Evolutionary conservation across 345 rosid species (phyloP).

Genomic region (Brassica cretica): DNA sequence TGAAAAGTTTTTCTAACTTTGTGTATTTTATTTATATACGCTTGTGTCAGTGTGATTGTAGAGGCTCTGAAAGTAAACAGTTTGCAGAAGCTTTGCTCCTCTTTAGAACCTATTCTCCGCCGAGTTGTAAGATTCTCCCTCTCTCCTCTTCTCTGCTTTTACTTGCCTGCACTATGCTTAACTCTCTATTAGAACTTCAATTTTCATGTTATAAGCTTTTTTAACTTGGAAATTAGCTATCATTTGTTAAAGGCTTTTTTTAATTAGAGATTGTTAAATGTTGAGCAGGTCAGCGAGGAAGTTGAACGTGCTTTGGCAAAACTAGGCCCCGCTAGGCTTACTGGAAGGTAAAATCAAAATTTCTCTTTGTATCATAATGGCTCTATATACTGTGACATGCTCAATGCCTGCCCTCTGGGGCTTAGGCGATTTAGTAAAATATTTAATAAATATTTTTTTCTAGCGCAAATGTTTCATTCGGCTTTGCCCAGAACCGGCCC

Average conservation of each 20-base stretch:
- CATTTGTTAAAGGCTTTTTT: not conserved
- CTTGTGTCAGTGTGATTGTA: slow-evolving; percentile 67
- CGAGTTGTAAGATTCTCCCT: slow-evolving; percentile 70
- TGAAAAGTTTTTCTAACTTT: slow-evolving; percentile 26
- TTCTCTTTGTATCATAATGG: not conserved
- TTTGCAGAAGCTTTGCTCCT: slow-evolving; percentile 95
- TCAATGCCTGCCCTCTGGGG: no score
- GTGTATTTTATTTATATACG: not conserved
- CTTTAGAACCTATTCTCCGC: slow-evolving; percentile 95
- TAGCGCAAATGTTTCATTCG: no score
- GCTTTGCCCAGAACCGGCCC: no score
- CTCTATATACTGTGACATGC: not conserved
- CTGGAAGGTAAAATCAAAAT: slow-evolving; percentile 55
- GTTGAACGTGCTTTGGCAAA: slow-evolving; percentile 97
- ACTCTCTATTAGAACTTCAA: not conserved
- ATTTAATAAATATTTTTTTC: no score
- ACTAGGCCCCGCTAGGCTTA: slow-evolving; percentile 83
- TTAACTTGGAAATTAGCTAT: not conserved
- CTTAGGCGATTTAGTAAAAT: no score
- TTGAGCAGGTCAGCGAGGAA: slow-evolving; percentile 94
- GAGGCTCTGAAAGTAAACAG: slow-evolving; percentile 97
- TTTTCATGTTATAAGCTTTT: not conserved
- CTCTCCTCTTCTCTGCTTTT: slow-evolving; percentile 2
- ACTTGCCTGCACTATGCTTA: not conserved
- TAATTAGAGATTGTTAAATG: slow-evolving; percentile 1